These are phyloP conservation scores for Rhododendron simsii DNA, from an alignment of 148 eudicot species.

Conservation along the genomic window DNA sequence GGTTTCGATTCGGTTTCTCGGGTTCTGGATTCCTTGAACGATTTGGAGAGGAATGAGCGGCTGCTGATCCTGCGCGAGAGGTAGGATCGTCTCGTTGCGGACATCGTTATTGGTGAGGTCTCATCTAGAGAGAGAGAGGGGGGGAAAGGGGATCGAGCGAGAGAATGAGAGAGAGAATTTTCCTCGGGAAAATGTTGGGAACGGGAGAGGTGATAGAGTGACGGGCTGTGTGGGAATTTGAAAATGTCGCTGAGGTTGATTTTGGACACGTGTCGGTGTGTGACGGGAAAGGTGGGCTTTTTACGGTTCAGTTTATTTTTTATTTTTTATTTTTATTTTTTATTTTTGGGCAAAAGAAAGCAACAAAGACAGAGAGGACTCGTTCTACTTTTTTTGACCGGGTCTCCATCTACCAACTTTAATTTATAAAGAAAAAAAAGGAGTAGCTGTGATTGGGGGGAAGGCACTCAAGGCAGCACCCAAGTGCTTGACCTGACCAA, in stretches of 20 bases:
- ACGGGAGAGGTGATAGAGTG: background rate
- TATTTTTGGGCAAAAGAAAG: background rate
- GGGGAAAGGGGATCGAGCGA: background rate
- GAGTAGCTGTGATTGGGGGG: background rate
- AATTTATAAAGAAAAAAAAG: no score
- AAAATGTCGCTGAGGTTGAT: background rate
- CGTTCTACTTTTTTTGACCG: background rate
- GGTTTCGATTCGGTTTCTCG: background rate
- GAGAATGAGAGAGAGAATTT: background rate
- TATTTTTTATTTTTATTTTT: no score
- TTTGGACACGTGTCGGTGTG: background rate
- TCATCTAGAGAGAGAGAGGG: conserved; percentile 19
- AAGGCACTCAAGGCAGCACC: no score
- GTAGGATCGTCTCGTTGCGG: conserved; percentile 43
- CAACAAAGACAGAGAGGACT: background rate
- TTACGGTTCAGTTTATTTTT: background rate
- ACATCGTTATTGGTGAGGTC: conserved; percentile 30
- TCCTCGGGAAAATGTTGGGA: background rate
- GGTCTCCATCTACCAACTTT: background rate
- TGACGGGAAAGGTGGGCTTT: background rate
- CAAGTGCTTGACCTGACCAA: no score
- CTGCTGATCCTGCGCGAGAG: conserved; percentile 47
- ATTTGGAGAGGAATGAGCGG: conserved; percentile 55
- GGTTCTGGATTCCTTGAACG: conserved; percentile 26
- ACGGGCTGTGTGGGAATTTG: background rate